phyloP scores from a whole-genome alignment of 2,329 filamentous ascomycete species.

The Exophiala sideris region DNA sequence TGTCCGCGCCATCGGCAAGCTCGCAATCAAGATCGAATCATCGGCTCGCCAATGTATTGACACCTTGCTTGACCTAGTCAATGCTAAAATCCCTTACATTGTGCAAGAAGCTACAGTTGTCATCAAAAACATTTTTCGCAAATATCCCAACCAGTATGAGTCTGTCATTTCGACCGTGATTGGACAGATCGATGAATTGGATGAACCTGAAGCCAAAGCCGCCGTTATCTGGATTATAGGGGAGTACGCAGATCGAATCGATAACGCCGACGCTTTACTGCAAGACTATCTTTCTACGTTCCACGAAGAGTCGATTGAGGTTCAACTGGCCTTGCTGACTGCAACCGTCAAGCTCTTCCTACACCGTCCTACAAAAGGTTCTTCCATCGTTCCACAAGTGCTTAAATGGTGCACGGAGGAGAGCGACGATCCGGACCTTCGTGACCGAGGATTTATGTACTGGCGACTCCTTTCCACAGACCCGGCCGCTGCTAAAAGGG shows the following conservation, averaged over 20 bases:
- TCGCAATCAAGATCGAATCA: conserved; percentile 98
- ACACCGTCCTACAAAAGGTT: conserved; percentile 89
- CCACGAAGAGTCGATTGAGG: conserved; percentile 89
- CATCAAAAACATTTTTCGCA: conserved; percentile 97
- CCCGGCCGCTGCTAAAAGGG: conserved; percentile 75
- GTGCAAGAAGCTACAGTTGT: conserved; percentile 98
- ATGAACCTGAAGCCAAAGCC: conserved; percentile 96
- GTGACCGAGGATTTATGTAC: conserved; percentile 98
- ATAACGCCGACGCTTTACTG: conserved; percentile 88
- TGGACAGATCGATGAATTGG: conserved; percentile 91
- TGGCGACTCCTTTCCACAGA: conserved; percentile 94
- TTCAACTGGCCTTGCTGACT: conserved; percentile 89
- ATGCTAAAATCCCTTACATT: conserved; percentile 98
- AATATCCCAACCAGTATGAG: conserved; percentile 98
- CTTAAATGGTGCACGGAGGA: conserved; percentile 98
- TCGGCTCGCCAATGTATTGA: conserved; percentile 89
- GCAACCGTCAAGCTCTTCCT: conserved; percentile 98
- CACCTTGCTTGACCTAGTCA: conserved; percentile 84
- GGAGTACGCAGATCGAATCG: conserved; percentile 94
- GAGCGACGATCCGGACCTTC: conserved; percentile 96
- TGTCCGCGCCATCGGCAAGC: conserved; percentile 92
- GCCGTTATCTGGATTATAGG: conserved; percentile 99
- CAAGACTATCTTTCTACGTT: conserved; percentile 96
- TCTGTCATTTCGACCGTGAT: conserved; percentile 94
- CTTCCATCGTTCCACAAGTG: conserved; percentile 88